These are phyloP conservation scores for Cystobasidium pallidum DNA, from an alignment of 1,284 basidiomycete genomes.

Conservation along the genomic window DNA sequence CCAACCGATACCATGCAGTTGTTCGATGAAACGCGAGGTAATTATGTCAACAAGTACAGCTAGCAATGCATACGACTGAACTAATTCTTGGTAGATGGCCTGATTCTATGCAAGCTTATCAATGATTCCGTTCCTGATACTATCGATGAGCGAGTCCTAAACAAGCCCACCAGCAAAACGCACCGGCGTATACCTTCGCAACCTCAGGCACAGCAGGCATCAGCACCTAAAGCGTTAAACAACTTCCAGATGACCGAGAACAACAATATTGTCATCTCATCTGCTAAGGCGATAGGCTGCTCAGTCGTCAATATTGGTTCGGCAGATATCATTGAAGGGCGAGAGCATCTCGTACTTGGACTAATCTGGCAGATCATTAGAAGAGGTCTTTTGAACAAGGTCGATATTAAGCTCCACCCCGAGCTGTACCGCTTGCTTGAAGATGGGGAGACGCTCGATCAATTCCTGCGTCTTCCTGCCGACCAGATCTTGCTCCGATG, in stretches of 20 bases:
- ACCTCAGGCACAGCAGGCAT: slow-evolving; percentile 49
- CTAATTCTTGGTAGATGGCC: slow-evolving; percentile 66
- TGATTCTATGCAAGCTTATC: slow-evolving; percentile 96
- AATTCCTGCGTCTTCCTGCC: slow-evolving; percentile 87
- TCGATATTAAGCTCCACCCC: slow-evolving; percentile 97
- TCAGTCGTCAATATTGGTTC: slow-evolving; percentile 98
- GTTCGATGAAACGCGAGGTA: slow-evolving; percentile 86
- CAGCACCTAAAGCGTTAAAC: slow-evolving; percentile 63
- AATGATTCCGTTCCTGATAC: slow-evolving; percentile 99
- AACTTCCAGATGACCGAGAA: slow-evolving; percentile 99
- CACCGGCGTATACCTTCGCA: slow-evolving; percentile 46
- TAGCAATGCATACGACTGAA: too few relatives aligned
- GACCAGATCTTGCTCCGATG: slow-evolving; percentile 95
- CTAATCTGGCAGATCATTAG: slow-evolving; percentile 99
- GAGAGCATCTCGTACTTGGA: slow-evolving; percentile 96
- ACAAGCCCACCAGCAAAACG: slow-evolving; percentile 75
- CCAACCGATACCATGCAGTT: slow-evolving; percentile 99
- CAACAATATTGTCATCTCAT: slow-evolving; percentile 99
- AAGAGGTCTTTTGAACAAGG: slow-evolving; percentile 86
- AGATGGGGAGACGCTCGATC: slow-evolving; percentile 94
- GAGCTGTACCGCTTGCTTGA: slow-evolving; percentile 94
- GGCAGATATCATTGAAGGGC: slow-evolving; percentile 85
- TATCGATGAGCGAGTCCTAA: slow-evolving; percentile 96
- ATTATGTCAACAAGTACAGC: slow-evolving; percentile 40
- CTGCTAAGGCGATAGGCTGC: slow-evolving; percentile 96